A percentile compares a stretch with the other conserved stretches of the same genome.
phyloP scores from a whole-genome alignment of 768 basidiomycete species.

The Serendipita sp. region DNA sequence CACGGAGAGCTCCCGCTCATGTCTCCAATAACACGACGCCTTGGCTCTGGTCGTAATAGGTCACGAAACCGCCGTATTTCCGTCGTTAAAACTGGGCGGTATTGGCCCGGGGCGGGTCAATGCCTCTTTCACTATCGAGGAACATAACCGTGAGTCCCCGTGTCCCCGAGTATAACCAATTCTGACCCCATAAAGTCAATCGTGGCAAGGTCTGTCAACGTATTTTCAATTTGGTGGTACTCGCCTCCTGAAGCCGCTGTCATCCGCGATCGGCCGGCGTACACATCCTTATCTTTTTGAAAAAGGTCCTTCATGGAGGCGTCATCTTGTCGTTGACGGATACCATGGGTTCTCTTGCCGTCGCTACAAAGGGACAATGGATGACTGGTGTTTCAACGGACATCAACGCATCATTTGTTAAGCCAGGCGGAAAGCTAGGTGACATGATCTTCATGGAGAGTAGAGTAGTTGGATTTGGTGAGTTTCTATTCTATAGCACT shows the following conservation, averaged over 20 bases:
- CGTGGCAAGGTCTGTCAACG: conserved; percentile 49
- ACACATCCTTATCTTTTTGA: neutral
- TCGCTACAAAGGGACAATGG: conserved; percentile 63
- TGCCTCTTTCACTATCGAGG: conserved; percentile 53
- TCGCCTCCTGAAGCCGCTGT: neutral
- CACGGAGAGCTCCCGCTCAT: neutral
- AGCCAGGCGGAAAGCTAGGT: conserved; percentile 54
- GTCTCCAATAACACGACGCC: neutral
- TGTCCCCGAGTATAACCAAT: neutral
- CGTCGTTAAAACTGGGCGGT: conserved; percentile 42
- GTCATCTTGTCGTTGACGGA: conserved; percentile 69
- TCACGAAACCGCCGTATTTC: conserved; percentile 36
- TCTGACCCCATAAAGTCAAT: conserved; percentile 31
- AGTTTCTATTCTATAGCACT: conserved; percentile 2
- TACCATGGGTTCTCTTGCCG: conserved; percentile 69
- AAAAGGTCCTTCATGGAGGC: conserved; percentile 56
- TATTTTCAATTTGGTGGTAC: neutral
- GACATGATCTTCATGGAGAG: conserved; percentile 51
- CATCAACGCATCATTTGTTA: conserved; percentile 59
- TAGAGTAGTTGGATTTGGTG: conserved; percentile 53
- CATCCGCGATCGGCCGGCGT: neutral
- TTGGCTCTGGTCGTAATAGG: conserved; percentile 25
- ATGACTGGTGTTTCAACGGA: conserved; percentile 69
- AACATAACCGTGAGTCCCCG: conserved; percentile 44
- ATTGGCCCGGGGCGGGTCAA: conserved; percentile 60